Base-by-base conservation (phyloP, 495 filamentous ascomycete species). In the Penicilliopsis zonata region DNA sequence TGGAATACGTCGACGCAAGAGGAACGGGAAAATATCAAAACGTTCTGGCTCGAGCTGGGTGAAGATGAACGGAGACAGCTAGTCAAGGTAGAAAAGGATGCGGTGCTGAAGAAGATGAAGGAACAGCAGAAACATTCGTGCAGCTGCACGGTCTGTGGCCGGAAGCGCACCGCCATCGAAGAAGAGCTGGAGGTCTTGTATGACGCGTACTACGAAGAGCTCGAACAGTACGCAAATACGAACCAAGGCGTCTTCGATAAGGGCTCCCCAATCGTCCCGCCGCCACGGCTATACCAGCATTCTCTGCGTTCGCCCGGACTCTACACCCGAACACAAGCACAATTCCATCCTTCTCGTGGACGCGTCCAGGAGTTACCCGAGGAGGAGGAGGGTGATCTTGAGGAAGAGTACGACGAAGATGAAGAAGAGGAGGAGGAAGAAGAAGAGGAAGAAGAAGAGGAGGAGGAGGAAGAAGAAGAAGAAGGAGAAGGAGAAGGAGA, bases 91-190 rank as follows among this genome's bases (percentile, higher is more conserved):
- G 90, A 99, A 59, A 99, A 99, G 52, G 86, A 96, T 59, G 90
- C 92, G 4, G 90, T 99, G 1, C 58, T 99, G 32, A 82, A 82
- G 43, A 99, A 99, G 61, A 99, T 99, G 90, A 98, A 99, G 61
- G 92, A 99, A 54, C 90, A 99, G 58, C 90, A 99, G 54, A 96
- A 95, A 57, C 90, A 96, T 50, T 96, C 90, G 3, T 99, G 90
- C 60, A 94, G 86, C 49, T 99, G 90, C 47, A 93, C 83, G 4
- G 87, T 96, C 23, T 99, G 90, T 61, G 90, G 90, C 31, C 74
- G 90, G 41, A 99, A 96, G 58, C 75, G 90, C 28, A 94, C 82
- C 5, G 90, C 90, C 6, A 99, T 99, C 46, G 90, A 99, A 55
- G 90, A 99, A 55, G 92, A 99, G 54, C 64, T 99, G 9, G 90